Conservation (phyloP, 768 basidiomycete species). For the Mycena latifolia region DNA sequence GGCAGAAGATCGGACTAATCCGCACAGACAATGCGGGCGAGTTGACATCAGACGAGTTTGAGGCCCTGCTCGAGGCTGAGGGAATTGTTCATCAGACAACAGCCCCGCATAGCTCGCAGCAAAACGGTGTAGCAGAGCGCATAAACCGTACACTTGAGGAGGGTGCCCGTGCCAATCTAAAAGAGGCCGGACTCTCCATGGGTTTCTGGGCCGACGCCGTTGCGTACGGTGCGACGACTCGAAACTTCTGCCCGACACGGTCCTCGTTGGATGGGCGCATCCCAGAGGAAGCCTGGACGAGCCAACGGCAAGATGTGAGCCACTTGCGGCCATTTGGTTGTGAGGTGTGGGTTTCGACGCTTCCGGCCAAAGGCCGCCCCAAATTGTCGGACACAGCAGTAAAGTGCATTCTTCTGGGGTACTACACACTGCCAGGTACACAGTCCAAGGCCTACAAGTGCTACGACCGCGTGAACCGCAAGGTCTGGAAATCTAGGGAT, state of each 20-base stretch:
- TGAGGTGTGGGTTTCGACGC: neutral
- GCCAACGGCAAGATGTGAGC: neutral
- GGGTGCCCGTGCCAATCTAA: neutral
- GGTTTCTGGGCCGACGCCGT: constrained; percentile 14
- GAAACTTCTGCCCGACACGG: constrained; percentile 8
- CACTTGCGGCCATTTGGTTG: constrained; percentile 11
- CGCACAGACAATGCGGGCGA: constrained; percentile 1
- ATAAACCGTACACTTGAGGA: constrained; percentile 5
- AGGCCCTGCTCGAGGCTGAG: neutral
- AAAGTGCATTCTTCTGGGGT: constrained; percentile 1
- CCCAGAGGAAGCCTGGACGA: constrained; percentile 1
- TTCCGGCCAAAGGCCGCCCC: neutral
- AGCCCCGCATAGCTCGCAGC: constrained; percentile 7
- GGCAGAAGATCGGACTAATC: neutral
- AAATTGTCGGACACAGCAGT: neutral
- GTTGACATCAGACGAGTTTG: neutral
- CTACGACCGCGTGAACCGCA: neutral
- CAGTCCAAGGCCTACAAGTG: constrained; percentile 7
- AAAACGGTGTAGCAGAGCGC: constrained; percentile 5
- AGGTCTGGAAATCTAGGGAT: constrained; percentile 8
- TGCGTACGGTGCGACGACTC: neutral
- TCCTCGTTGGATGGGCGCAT: constrained; percentile 14
- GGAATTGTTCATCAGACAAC: constrained; percentile 11
- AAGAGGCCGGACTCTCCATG: neutral
- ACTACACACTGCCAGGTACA: neutral